Evolutionary conservation across 768 basidiomycete species (phyloP).

Genomic region (Clitopilus hobsonii): DNA sequence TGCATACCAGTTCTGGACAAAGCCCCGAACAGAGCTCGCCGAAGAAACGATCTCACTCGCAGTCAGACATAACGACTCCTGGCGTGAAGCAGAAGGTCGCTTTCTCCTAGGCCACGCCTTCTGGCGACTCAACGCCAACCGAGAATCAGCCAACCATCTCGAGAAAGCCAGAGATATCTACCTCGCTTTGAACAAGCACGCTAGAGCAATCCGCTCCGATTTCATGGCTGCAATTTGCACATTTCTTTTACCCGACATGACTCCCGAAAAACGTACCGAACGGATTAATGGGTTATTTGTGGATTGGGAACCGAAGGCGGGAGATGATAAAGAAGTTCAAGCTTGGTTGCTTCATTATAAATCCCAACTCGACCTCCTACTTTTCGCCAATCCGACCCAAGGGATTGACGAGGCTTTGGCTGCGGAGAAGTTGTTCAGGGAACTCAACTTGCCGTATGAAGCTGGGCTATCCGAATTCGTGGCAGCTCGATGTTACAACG

Average conservation of each 20-base stretch:
- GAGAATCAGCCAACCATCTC: background rate
- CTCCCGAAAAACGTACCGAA: background rate
- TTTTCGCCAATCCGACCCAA: background rate
- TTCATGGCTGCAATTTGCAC: background rate
- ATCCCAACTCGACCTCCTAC: background rate
- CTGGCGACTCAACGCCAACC: background rate
- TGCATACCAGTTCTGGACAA: conserved; percentile 1
- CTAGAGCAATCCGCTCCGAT: background rate
- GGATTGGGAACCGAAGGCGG: background rate
- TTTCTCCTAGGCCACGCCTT: background rate
- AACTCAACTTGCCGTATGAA: background rate
- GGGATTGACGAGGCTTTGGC: background rate
- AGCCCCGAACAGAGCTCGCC: background rate
- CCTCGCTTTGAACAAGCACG: background rate
- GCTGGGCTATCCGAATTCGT: background rate
- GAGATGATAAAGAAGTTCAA: background rate
- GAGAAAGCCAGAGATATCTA: background rate
- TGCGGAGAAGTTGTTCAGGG: background rate
- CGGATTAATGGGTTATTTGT: background rate
- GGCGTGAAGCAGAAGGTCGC: background rate
- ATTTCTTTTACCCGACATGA: background rate
- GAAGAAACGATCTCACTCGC: background rate
- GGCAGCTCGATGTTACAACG: background rate
- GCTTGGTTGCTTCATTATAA: background rate
- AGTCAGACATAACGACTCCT: background rate